These are phyloP conservation scores for Colletotrichum theobromicola DNA, from an alignment of 2,329 filamentous ascomycete species.

Conservation along the genomic window DNA sequence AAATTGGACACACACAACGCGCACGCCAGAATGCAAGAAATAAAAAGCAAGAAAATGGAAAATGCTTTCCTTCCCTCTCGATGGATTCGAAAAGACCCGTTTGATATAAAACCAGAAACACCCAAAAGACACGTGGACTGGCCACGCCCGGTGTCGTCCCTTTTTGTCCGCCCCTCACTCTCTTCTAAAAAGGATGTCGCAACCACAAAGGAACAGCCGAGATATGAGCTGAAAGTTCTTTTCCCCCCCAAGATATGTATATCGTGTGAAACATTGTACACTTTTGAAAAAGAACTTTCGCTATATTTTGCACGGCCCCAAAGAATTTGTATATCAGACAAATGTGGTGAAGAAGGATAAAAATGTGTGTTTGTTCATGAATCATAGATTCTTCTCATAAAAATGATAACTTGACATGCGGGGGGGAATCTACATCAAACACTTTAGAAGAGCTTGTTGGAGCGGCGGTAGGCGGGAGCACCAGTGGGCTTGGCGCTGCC, in stretches of 20 bases:
- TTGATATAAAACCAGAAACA: not conserved
- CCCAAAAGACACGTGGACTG: not conserved
- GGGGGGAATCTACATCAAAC: constrained; percentile 19
- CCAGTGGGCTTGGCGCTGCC: constrained; percentile 39
- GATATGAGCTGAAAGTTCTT: not conserved
- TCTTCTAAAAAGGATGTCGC: not conserved
- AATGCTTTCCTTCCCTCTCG: not conserved
- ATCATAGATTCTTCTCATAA: constrained; percentile 23
- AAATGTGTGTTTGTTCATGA: constrained; percentile 17
- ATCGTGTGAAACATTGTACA: not conserved
- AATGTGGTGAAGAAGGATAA: not conserved
- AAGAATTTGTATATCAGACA: constrained; percentile 13
- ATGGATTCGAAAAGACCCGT: not conserved
- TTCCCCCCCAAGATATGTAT: not conserved
- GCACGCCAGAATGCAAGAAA: constrained; percentile 2
- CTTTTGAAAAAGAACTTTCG: not conserved
- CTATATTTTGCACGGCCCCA: constrained; percentile 3
- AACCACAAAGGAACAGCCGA: not conserved
- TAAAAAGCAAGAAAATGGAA: not conserved
- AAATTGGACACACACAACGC: not conserved
- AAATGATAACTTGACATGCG: constrained; percentile 19
- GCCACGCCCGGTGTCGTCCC: not conserved
- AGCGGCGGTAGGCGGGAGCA: constrained; percentile 30
- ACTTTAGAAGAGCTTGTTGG: constrained; percentile 22
- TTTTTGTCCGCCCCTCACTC: not conserved